Percentiles rank a stretch among this genome's conserved stretches.
These are phyloP conservation scores for Henckelia pumila DNA, from an alignment of 257 asterid genomes.

Conservation along the genomic window DNA sequence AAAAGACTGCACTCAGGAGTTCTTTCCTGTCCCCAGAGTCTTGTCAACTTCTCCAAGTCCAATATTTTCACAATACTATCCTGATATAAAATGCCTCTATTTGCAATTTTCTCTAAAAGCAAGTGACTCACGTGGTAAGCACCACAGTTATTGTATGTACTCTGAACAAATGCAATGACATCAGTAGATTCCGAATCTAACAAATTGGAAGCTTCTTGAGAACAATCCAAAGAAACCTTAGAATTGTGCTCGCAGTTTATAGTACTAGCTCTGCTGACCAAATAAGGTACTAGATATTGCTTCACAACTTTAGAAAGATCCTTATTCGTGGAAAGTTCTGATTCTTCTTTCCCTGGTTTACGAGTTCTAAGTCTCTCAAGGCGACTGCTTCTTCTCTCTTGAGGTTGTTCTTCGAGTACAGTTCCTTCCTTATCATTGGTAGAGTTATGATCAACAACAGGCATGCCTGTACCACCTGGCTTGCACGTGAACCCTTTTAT, in stretches of 20 bases:
- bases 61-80: conserved; percentile 54
- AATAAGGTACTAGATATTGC: conserved; percentile 66
- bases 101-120: conserved; percentile 79
- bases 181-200: conserved; percentile 50
- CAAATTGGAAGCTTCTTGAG: conserved; percentile 41
- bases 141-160: conserved; percentile 57
- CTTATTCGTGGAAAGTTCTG: conserved; percentile 59
- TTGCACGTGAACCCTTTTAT: conserved; percentile 36
- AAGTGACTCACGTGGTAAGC: conserved; percentile 81
- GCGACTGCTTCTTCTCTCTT: conserved; percentile 96
- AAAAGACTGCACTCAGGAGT: conserved; percentile 82
- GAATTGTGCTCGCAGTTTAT: conserved; percentile 34
- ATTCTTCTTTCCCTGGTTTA: conserved; percentile 86
- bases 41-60: conserved; percentile 83
- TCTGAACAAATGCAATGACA: conserved; percentile 64
- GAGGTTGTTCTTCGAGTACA: conserved; percentile 78
- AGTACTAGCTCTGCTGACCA: conserved; percentile 43
- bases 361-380: conserved; percentile 92
- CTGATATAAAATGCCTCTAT: conserved; percentile 47
- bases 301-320: conserved; percentile 74
- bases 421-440: conserved; percentile 61
- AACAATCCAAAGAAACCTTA: conserved; percentile 34
- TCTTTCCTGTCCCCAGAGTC: conserved; percentile 82
- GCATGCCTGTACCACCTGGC: conserved; percentile 37
- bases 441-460: conserved; percentile 34